A percentile compares a stretch with the other conserved stretches of the same genome.
Conservation (phyloP, 768 basidiomycete species). For the Pleurotus citrinopileatus region DNA sequence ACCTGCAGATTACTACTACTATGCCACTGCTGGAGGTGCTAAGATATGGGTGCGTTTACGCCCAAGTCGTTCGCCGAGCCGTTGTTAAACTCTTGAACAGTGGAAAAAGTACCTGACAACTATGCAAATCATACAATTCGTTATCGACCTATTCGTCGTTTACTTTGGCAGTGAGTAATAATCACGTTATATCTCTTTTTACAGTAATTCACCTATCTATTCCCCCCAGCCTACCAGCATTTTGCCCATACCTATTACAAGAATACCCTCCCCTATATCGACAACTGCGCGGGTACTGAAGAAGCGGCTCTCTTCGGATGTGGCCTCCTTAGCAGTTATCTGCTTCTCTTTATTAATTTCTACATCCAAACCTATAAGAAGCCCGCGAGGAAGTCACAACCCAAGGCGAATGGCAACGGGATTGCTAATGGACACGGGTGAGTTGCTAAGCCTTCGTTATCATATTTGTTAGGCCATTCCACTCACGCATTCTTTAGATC, state of each 20-base stretch:
- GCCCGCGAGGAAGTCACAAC: conserved; percentile 36
- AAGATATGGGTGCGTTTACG: conserved; percentile 80
- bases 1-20: conserved; percentile 93
- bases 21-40: conserved; percentile 94
- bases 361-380: conserved; percentile 85
- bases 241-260: conserved; percentile 66
- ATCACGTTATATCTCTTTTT: too few species aligned
- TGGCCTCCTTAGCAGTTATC: conserved; percentile 82
- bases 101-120: conserved; percentile 99
- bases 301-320: conserved; percentile 88
- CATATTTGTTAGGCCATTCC: conserved; percentile 13
- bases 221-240: conserved; percentile 69
- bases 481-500: conserved; percentile 19
- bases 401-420: conserved; percentile 41
- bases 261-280: conserved; percentile 60
- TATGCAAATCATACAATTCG: conserved; percentile 96
- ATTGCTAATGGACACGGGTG: conserved; percentile 38
- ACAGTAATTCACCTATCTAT: neutral
- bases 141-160: conserved; percentile 86
- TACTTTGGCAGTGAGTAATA: conserved; percentile 95
- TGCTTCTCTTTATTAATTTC: conserved; percentile 94
- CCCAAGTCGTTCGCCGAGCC: conserved; percentile 5
- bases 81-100: conserved; percentile 33
- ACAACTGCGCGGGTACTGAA: conserved; percentile 88
- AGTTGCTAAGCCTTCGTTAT: neutral